Evolutionary conservation across 2,329 filamentous ascomycete species (phyloP), one percentile per base, ranked within the genome.

Genomic region (Diaporthe ilicicola): DNA sequence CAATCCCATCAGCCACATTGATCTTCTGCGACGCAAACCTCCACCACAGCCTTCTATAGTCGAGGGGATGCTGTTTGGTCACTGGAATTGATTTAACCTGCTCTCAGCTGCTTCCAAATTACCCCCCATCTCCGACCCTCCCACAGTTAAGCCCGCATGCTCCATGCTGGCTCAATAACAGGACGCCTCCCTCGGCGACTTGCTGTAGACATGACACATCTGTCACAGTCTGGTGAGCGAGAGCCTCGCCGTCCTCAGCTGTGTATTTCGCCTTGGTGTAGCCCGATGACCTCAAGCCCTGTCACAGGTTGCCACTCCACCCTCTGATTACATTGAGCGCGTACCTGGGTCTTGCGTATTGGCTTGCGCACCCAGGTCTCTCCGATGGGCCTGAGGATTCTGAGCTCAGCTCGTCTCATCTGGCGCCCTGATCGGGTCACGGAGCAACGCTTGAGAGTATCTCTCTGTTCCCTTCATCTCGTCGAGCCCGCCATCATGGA

Each of bases 1-100:
- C 56, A 62, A 62, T 34, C 9, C 17, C 29, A 62, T 48, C 27
- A 62, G 59, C 59, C 59, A 48, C 59, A 15, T 34, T 24, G 42
- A 48, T 62, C 42, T 62, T 48, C 59, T 34, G 27, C 22, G 1
- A 34, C 59, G 37, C 19, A 2, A 37, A 27, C 59, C 59, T 32
- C 44, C 3, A 1, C 19, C 19, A 37, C 44, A 50, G 37, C 34
- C 44, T n/a, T 29, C 19, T 50, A n/a, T 27, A 22, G 1, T 48
- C 3, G 6, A 39, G 5, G n/a, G 39, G 54, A n/a, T 13, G 8
- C 29, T 2, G 44, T 10, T 13, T 12, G 6, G 9, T 17, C 3
- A 27, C 50, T 32, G n/a, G n/a, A 32, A 54, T 54, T 22, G 4
- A 10, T 37, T 22, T n/a, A 39, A 39, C 13, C 6, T 39, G 37